Conservation (phyloP, 495 filamentous ascomycete species). For the Penicillium mononematosum region DNA sequence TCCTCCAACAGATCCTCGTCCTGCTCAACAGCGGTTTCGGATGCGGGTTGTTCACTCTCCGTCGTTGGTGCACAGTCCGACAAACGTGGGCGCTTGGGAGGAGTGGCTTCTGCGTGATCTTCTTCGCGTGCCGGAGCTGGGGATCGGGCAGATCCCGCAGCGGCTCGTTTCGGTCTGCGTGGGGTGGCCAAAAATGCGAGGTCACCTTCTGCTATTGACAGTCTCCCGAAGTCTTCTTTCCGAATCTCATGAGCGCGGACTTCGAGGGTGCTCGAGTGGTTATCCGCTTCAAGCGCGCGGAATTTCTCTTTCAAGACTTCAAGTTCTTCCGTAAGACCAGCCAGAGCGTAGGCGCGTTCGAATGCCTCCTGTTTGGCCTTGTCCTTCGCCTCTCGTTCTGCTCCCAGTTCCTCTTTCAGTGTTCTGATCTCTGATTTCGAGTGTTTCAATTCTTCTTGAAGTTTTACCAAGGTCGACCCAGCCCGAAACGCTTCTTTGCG, state of each 20-base stretch:
- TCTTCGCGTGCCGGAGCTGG: slow-evolving; percentile 48
- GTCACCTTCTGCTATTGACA: slow-evolving; percentile 39
- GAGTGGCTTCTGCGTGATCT: slow-evolving; percentile 51
- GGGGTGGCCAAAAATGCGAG: slow-evolving; percentile 35
- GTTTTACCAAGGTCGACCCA: slow-evolving; percentile 70
- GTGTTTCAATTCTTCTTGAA: slow-evolving; percentile 79
- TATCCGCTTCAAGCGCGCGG: slow-evolving; percentile 65
- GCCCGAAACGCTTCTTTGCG: slow-evolving; percentile 83
- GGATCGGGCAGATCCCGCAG: slow-evolving; percentile 56
- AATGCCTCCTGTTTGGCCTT: slow-evolving; percentile 75
- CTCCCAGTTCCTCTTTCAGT: slow-evolving; percentile 53
- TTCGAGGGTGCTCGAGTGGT: slow-evolving; percentile 32
- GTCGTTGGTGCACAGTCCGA: slow-evolving; percentile 48
- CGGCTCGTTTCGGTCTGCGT: slow-evolving; percentile 53
- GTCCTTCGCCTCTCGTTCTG: slow-evolving; percentile 50
- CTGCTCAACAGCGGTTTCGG: slow-evolving; percentile 25
- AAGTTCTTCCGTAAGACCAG: slow-evolving; percentile 71
- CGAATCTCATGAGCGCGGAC: slow-evolving; percentile 32
- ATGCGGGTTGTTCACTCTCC: slow-evolving; percentile 45
- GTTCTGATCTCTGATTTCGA: slow-evolving; percentile 53
- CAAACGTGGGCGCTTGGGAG: slow-evolving; percentile 59
- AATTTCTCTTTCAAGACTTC: slow-evolving; percentile 61
- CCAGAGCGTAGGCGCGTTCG: slow-evolving; percentile 68
- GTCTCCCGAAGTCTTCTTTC: slow-evolving; percentile 27
- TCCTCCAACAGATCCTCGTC: slow-evolving; percentile 54